Base-by-base conservation (phyloP, 805 yeast species). In the Suhomyces kilbournensis region DNA sequence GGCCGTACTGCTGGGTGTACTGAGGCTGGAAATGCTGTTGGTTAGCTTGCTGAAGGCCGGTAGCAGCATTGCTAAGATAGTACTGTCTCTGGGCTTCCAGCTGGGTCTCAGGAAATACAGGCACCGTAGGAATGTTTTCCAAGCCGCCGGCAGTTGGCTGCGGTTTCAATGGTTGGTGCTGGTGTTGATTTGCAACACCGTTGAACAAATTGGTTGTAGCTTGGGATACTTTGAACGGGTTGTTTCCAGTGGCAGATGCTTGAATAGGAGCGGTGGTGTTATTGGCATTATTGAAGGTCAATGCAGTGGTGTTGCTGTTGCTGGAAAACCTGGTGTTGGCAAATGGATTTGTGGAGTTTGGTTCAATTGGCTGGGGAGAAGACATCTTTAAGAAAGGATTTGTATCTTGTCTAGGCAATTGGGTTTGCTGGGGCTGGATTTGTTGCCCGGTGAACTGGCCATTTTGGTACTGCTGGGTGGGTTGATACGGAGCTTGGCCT, bases 101-200 rank as follows among this genome's bases (percentile, higher is more conserved):
- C 58, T 80, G 81, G 7, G 88, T 83, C 58, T 84, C 83, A 0
- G 89, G 90, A 60, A 85, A 87, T 7, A 85, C 88, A 2, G 90
- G 81, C 3, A 80, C 70, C 0, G 91, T 86, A 8, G 85, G 85
- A 44, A 86, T 65, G 48, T 72, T 71, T 62, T 87, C 92, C 54
- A 84, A 75, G 0, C 92, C 93, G 3, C 92, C 93, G 32, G 90
- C 87, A 1, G 90, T 85, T 2, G 82, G 78, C 60, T 82, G 86
- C 14, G 76, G 70, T 59, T 74, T 69, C 58, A 79, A 51, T 47
- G 68, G 54, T 56, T 65, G 61, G 51, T 57, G 67, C 26, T 59
- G 61, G 48, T 63, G 55, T 52, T 59, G 52, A 7, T 60, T 44
- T 9, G 56, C 61, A 20, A 58, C 70, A 14, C 55, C 46, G 48